These are phyloP conservation scores for Neoconidiobolus thromboides DNA, from an alignment of 371 early-diverging fungal species.

Conservation along the genomic window DNA sequence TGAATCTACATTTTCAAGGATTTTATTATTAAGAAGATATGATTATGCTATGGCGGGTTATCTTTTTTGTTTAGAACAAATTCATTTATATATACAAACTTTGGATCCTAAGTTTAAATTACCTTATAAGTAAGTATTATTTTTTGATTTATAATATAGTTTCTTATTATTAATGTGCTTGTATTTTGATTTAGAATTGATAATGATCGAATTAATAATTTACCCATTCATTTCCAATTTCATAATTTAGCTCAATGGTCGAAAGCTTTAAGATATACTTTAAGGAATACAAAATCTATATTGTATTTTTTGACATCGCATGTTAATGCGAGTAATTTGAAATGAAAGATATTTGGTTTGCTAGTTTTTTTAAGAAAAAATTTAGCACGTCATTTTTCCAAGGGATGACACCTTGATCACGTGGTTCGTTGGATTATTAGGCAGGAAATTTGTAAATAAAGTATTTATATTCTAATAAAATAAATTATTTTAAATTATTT, in stretches of 20 bases:
- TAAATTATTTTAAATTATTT: too few relatives aligned
- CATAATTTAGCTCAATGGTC: constrained; percentile 85
- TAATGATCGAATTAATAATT: constrained; percentile 75
- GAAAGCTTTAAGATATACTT: constrained; percentile 54
- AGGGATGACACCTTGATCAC: too few relatives aligned
- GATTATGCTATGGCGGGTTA: constrained; percentile 80
- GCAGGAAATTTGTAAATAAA: too few relatives aligned
- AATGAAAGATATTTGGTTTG: too few relatives aligned
- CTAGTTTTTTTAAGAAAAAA: too few relatives aligned
- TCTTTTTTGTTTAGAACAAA: constrained; percentile 72
- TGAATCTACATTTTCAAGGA: constrained; percentile 57
- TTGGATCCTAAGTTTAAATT: constrained; percentile 50
- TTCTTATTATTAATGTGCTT: neutral
- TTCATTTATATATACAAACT: constrained; percentile 46
- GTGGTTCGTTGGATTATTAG: too few relatives aligned
- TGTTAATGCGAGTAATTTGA: too few relatives aligned
- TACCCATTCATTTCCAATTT: constrained; percentile 67
- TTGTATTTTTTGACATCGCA: too few relatives aligned
- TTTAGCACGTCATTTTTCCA: too few relatives aligned
- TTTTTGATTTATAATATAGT: neutral
- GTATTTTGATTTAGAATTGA: constrained; percentile 30
- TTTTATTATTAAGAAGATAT: constrained; percentile 72
- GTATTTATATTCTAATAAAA: too few relatives aligned
- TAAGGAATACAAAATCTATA: too few relatives aligned
- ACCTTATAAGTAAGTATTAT: constrained; percentile 42